Conservation (phyloP, 352 stramenopile species). For the Phytophthora pisi region DNA sequence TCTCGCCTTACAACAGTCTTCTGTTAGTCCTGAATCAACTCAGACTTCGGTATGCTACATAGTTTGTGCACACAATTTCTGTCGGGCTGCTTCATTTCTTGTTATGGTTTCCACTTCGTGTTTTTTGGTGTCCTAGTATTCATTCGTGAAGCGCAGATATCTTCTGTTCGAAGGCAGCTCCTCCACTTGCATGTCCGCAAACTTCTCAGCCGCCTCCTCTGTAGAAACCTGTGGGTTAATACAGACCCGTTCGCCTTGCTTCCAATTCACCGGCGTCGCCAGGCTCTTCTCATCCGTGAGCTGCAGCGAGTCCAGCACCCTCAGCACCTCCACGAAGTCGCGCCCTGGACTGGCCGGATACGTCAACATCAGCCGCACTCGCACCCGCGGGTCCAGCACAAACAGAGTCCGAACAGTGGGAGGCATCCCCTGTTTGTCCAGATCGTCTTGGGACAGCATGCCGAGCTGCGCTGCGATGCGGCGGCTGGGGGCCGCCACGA, state of each 20-base stretch:
- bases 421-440: slow-evolving; percentile 77
- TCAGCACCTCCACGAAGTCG: slow-evolving; percentile 94
- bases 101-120: too few species aligned
- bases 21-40: too few species aligned
- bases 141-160: slow-evolving; percentile 78
- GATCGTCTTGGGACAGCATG: slow-evolving; percentile 88
- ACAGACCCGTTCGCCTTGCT: slow-evolving; percentile 65
- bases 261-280: slow-evolving; percentile 81
- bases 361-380: slow-evolving; percentile 89
- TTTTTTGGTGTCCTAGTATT: slow-evolving; percentile 17
- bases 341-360: slow-evolving; percentile 93
- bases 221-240: slow-evolving; percentile 63
- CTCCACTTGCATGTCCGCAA: slow-evolving; percentile 60
- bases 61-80: too few species aligned
- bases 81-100: too few species aligned
- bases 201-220: slow-evolving; percentile 66
- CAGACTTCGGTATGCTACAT: too few species aligned
- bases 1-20: too few species aligned
- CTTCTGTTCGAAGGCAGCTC: slow-evolving; percentile 75
- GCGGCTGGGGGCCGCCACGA: slow-evolving; percentile 89
- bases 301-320: slow-evolving; percentile 90
- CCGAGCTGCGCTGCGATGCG: slow-evolving; percentile 82
- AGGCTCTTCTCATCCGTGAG: slow-evolving; percentile 57
- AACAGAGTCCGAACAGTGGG: slow-evolving; percentile 93
- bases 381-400: slow-evolving; percentile 90